These are phyloP conservation scores for Exophiala bonariae DNA, from an alignment of 2,329 filamentous ascomycete genomes.

Conservation along the genomic window DNA sequence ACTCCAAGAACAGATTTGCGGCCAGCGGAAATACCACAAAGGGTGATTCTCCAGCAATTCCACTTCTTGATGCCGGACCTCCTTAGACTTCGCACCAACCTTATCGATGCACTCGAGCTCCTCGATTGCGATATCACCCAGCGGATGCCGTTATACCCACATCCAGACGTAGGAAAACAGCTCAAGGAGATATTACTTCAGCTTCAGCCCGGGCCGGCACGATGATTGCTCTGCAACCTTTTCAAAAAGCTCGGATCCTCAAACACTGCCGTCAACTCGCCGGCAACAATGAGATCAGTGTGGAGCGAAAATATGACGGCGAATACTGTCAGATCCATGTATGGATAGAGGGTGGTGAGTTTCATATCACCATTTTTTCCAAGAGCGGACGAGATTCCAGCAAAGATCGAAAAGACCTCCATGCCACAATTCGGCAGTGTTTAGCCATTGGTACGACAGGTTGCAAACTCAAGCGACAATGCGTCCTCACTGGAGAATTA, in stretches of 20 bases:
- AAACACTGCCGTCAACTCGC: conserved; percentile 71
- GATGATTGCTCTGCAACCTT: conserved; percentile 61
- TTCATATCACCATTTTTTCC: conserved; percentile 77
- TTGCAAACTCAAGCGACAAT: conserved; percentile 62
- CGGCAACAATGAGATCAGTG: conserved; percentile 61
- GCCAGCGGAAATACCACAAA: conserved; percentile 63
- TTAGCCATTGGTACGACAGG: conserved; percentile 60
- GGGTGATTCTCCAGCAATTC: conserved; percentile 57
- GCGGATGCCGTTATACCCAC: conserved; percentile 38
- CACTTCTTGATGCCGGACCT: conserved; percentile 67
- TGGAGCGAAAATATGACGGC: conserved; percentile 80
- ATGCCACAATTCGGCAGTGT: conserved; percentile 63
- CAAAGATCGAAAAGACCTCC: conserved; percentile 62
- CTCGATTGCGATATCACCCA: conserved; percentile 29
- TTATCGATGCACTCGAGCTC: conserved; percentile 9
- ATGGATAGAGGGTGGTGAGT: conserved; percentile 53
- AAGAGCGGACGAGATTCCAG: conserved; percentile 93
- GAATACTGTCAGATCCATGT: conserved; percentile 90
- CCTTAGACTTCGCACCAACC: conserved; percentile 14
- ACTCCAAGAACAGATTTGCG: conserved; percentile 60
- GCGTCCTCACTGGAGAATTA: conserved; percentile 82
- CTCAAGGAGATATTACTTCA: conserved; percentile 28
- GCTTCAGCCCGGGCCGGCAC: conserved; percentile 56
- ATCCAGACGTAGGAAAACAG: conserved; percentile 32
- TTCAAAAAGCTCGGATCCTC: conserved; percentile 63